Evolutionary conservation across 2,329 filamentous ascomycete species (phyloP).

Genomic region (Colletotrichum falcatum): DNA sequence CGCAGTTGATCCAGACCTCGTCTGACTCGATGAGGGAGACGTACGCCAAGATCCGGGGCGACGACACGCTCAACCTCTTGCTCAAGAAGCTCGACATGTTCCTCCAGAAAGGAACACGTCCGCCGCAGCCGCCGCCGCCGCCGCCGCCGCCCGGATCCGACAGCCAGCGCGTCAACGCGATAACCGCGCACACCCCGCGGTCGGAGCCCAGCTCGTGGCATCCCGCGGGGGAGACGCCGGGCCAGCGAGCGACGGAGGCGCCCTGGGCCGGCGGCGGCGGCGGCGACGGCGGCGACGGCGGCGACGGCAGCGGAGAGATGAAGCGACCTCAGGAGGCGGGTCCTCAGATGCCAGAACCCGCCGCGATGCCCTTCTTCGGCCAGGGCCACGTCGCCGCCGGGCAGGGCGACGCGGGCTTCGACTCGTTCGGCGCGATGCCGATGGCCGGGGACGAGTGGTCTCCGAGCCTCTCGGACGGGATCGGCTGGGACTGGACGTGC

Average conservation of each 20-base stretch:
- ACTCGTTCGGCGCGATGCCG: constrained; percentile 1
- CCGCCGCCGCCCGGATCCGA: not conserved
- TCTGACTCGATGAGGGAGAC: constrained; percentile 26
- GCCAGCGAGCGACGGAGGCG: not conserved
- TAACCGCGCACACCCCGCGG: not conserved
- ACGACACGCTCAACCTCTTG: constrained; percentile 3
- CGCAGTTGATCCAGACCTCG: constrained; percentile 16
- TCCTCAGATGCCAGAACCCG: not conserved
- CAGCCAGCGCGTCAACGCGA: not conserved
- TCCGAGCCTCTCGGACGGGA: constrained; percentile 25
- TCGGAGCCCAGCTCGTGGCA: constrained; percentile 1
- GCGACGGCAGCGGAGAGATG: not conserved
- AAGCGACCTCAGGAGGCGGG: not conserved
- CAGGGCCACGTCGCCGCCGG: not conserved
- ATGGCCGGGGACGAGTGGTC: constrained; percentile 27
- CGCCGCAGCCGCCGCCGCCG: not conserved
- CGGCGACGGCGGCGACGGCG: no score
- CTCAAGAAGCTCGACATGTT: constrained; percentile 28
- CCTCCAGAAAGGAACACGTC: not conserved
- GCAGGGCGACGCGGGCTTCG: not conserved
- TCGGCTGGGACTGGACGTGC: constrained; percentile 35
- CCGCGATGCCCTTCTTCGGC: constrained; percentile 6
- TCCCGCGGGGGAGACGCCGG: not conserved
- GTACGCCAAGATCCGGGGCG: constrained; percentile 7
- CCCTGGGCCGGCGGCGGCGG: not conserved